phyloP scores from a whole-genome alignment of 106 monocot species.

The Dendrobium nobile region DNA sequence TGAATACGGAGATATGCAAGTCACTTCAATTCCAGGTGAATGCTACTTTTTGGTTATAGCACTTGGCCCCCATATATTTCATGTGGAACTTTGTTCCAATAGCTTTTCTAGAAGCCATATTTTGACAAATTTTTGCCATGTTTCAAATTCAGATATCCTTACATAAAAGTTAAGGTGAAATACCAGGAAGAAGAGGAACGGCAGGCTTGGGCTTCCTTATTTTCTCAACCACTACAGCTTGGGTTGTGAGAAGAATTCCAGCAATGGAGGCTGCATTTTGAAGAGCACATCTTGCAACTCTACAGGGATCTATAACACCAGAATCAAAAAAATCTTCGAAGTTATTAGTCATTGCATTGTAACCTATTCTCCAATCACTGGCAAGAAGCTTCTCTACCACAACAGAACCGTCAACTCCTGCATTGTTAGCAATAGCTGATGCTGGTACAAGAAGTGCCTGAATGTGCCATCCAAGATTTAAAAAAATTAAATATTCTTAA shows the following conservation, averaged over 20 bases:
- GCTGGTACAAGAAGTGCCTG: slow-evolving; percentile 94
- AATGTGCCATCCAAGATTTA: background rate
- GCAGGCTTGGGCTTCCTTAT: slow-evolving; percentile 53
- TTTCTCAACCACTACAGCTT: slow-evolving; percentile 83
- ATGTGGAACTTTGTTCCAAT: no score
- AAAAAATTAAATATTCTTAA: background rate
- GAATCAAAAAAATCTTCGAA: slow-evolving; percentile 64
- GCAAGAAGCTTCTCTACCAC: slow-evolving; percentile 74
- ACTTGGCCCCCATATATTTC: no score
- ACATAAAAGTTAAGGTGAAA: slow-evolving; percentile 26
- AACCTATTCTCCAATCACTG: slow-evolving; percentile 67
- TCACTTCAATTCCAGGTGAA: no score
- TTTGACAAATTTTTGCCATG: background rate
- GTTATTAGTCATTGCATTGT: slow-evolving; percentile 73
- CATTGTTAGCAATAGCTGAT: slow-evolving; percentile 66
- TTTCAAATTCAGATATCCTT: background rate
- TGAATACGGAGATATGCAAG: no score
- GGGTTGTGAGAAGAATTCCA: slow-evolving; percentile 71
- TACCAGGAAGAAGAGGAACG: slow-evolving; percentile 74
- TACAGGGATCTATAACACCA: slow-evolving; percentile 89
- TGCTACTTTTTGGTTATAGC: no score
- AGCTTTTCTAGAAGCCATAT: background rate
- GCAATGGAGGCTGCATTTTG: slow-evolving; percentile 91
- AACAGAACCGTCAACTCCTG: slow-evolving; percentile 62
- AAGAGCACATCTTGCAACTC: slow-evolving; percentile 81